A percentile compares a stretch with the other conserved stretches of the same genome.
These are phyloP conservation scores for Xylaria telfairii DNA, from an alignment of 495 filamentous ascomycete genomes.

Conservation along the genomic window DNA sequence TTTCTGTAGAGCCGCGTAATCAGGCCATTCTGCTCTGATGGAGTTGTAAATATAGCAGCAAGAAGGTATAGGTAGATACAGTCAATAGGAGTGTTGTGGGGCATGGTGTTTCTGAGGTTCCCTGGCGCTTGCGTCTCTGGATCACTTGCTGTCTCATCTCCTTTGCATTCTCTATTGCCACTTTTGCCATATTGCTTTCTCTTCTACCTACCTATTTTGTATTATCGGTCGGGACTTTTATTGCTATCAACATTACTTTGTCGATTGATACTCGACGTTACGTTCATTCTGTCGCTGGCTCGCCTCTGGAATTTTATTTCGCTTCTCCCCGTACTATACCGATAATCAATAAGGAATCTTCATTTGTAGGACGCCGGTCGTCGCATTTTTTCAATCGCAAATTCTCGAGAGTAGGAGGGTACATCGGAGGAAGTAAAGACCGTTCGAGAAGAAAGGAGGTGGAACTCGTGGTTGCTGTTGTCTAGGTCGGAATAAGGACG, in stretches of 20 bases:
- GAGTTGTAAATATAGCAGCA: conserved; percentile 15
- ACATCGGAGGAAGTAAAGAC: conserved; percentile 21
- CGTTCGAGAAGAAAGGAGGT: conserved; percentile 25
- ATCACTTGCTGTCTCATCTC: conserved; percentile 38
- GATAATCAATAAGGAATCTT: conserved; percentile 25
- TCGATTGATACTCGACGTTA: conserved; percentile 40
- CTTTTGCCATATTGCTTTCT: conserved; percentile 39
- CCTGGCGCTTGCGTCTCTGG: conserved; percentile 20
- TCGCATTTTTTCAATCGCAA: conserved; percentile 38
- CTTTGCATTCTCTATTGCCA: conserved; percentile 49
- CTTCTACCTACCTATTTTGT: conserved; percentile 21
- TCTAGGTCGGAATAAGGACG: neutral
- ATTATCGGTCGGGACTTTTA: conserved; percentile 34
- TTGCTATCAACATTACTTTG: conserved; percentile 30
- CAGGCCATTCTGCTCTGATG: neutral
- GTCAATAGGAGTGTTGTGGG: conserved; percentile 27
- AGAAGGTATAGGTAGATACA: neutral
- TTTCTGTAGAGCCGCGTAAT: conserved; percentile 1
- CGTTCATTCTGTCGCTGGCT: conserved; percentile 41
- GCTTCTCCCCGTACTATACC: conserved; percentile 10
- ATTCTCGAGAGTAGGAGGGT: conserved; percentile 28
- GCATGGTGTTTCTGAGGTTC: conserved; percentile 18
- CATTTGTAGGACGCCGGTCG: conserved; percentile 54
- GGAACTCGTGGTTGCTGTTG: conserved; percentile 13
- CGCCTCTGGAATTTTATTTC: conserved; percentile 20